Conservation (phyloP, 768 basidiomycete species). For the Hortiboletus campestris region DNA sequence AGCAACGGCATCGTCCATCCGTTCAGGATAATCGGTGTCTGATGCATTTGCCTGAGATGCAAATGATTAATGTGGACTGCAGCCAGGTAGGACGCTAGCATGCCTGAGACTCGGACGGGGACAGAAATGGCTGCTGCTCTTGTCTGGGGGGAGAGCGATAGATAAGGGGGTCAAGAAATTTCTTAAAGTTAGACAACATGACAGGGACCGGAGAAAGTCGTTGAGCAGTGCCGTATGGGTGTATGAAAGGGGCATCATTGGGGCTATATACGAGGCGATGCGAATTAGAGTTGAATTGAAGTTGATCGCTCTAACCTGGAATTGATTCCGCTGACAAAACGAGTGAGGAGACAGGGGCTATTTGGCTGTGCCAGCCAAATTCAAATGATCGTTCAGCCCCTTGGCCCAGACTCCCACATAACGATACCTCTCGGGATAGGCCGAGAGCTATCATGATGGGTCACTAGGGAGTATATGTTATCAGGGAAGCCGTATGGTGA, state of each 20-base stretch:
- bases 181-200: constrained; percentile 18
- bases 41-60: background rate
- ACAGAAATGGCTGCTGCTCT: background rate
- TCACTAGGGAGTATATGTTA: too few relatives aligned
- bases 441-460: too few relatives aligned
- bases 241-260: background rate
- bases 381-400: background rate
- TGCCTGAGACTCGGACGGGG: background rate
- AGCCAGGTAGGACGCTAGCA: background rate
- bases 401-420: too few relatives aligned
- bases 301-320: background rate
- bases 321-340: constrained; percentile 1
- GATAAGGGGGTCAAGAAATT: background rate
- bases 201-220: background rate
- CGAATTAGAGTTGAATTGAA: background rate
- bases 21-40: background rate
- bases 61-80: background rate
- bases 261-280: background rate
- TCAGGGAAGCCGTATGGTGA: too few relatives aligned
- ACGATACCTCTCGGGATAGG: too few relatives aligned
- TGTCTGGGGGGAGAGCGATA: background rate
- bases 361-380: background rate
- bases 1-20: background rate
- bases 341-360: background rate
- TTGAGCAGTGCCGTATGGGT: background rate